Evolutionary conservation across 192 early-diverging fungal genomes (phyloP).

Genomic region (Polychytrium aggregatum): DNA sequence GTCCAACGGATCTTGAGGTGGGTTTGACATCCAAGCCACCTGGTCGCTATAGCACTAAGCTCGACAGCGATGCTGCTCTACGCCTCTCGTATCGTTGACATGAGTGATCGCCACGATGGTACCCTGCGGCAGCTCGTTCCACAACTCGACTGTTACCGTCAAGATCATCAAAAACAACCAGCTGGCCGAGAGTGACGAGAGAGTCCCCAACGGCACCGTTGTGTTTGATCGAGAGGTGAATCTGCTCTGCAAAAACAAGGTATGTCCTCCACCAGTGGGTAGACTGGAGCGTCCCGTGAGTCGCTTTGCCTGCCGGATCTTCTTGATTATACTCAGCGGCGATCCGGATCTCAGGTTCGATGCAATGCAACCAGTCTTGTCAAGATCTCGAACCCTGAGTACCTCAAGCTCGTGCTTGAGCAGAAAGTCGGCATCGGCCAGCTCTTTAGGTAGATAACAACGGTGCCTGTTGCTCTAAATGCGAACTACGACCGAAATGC

Average conservation of each 20-base stretch:
- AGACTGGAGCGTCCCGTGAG: not conserved
- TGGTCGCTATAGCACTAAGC: too few relatives aligned
- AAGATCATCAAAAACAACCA: constrained; percentile 29
- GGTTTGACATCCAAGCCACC: not conserved
- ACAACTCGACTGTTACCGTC: constrained; percentile 33
- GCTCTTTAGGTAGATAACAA: constrained; percentile 38
- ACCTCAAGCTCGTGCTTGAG: constrained; percentile 17
- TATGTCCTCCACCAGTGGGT: not conserved
- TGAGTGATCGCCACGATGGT: not conserved
- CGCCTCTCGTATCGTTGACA: not conserved
- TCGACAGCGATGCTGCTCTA: not conserved
- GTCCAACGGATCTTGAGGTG: constrained; percentile 39
- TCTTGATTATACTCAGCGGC: constrained; percentile 1
- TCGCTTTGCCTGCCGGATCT: not conserved
- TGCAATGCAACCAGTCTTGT: constrained; percentile 29
- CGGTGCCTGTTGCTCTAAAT: too few relatives aligned
- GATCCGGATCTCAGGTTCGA: constrained; percentile 13
- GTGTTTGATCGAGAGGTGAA: constrained; percentile 29
- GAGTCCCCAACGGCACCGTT: not conserved
- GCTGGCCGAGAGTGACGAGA: constrained; percentile 2
- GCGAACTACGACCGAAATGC: too few relatives aligned
- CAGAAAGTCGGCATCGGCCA: constrained; percentile 40
- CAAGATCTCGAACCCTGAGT: constrained; percentile 17
- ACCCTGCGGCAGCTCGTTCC: constrained; percentile 20
- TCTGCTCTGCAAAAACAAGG: constrained; percentile 12